A percentile compares a stretch with the other conserved stretches of the same genome.
phyloP scores from a whole-genome alignment of 176 grass and related monocot species.

The Musa beccarii region DNA sequence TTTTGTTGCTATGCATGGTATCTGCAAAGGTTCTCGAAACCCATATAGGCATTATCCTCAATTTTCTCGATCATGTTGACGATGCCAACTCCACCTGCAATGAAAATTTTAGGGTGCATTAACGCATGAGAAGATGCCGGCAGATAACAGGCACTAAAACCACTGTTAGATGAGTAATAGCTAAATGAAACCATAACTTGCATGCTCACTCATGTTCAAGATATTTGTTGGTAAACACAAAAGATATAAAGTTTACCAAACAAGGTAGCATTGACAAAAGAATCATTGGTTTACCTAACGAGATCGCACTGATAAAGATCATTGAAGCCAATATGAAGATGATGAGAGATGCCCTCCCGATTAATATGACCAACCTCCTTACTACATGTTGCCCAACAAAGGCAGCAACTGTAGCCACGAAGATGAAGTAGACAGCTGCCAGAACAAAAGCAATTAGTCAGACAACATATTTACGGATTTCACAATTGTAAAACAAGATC shows the following conservation, averaged over 20 bases:
- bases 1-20: slow-evolving; percentile 25
- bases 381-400: slow-evolving; percentile 65
- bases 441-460: slow-evolving; percentile 5
- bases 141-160: background rate
- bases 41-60: slow-evolving; percentile 60
- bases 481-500: background rate
- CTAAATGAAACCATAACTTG: no score
- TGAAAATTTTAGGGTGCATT: background rate
- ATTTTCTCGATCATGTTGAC: slow-evolving; percentile 70
- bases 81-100: slow-evolving; percentile 68
- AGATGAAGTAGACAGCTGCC: slow-evolving; percentile 49
- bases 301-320: slow-evolving; percentile 77
- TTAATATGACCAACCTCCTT: slow-evolving; percentile 61
- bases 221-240: no score
- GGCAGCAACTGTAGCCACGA: slow-evolving; percentile 58
- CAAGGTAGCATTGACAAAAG: no score
- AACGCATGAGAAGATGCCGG: background rate
- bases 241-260: no score
- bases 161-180: background rate
- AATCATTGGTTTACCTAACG: slow-evolving; percentile 30
- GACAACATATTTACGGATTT: background rate
- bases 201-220: no score
- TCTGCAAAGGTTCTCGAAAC: slow-evolving; percentile 80
- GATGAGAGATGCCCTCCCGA: slow-evolving; percentile 87
- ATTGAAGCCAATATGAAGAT: slow-evolving; percentile 88